Evolutionary conservation across 495 filamentous ascomycete species (phyloP).

Genomic region (Hyaloscypha variabilis): DNA sequence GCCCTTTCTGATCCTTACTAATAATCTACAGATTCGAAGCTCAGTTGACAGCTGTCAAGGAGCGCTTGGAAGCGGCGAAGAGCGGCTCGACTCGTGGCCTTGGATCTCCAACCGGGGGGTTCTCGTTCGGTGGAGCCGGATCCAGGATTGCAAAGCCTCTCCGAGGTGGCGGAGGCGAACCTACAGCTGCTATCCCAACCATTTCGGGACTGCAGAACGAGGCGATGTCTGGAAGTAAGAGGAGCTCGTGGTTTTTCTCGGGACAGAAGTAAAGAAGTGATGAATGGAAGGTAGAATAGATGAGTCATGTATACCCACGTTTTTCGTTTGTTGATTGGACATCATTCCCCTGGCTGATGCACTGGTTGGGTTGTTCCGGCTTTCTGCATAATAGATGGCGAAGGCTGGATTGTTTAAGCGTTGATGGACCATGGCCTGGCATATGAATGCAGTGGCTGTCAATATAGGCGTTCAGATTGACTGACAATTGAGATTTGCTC

Average conservation of each 20-base stretch:
- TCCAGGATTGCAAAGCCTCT: conserved; percentile 97
- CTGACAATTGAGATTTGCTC: neutral
- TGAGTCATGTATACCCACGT: conserved; percentile 34
- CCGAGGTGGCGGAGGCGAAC: conserved; percentile 74
- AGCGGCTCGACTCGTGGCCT: conserved; percentile 82
- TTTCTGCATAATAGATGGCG: neutral
- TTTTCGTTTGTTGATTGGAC: conserved; percentile 19
- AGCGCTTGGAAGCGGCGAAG: conserved; percentile 95
- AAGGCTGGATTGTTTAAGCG: neutral
- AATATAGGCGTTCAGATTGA: conserved; percentile 10
- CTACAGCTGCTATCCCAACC: conserved; percentile 49
- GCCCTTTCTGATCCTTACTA: conserved; percentile 37
- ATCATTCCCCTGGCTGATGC: neutral
- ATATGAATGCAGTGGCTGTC: neutral
- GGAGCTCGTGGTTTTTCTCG: conserved; percentile 60
- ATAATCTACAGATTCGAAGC: conserved; percentile 72
- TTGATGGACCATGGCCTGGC: neutral
- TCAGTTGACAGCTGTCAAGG: conserved; percentile 95
- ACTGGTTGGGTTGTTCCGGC: neutral
- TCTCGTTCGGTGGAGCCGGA: conserved; percentile 73
- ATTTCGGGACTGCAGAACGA: conserved; percentile 55
- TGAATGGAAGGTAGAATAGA: conserved; percentile 19
- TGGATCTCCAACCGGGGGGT: conserved; percentile 64
- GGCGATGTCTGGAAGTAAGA: conserved; percentile 44
- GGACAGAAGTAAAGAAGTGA: conserved; percentile 32